Base-by-base conservation (phyloP, 2,329 filamentous ascomycete species). In the Paraconiothyrium sp. region DNA sequence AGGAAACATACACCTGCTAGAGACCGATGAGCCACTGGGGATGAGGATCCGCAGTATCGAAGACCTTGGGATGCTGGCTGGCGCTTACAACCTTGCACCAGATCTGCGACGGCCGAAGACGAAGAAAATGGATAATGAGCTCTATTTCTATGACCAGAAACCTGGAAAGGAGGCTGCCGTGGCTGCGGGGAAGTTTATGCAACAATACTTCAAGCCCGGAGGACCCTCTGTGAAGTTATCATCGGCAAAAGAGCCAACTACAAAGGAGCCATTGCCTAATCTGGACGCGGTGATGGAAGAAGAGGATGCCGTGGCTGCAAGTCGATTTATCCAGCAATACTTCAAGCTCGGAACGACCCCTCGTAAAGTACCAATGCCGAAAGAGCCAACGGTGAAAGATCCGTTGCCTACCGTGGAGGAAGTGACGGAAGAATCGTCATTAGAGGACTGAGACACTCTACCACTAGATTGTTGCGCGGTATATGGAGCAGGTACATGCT, bases 81-180 rank as follows among this genome's bases (percentile, higher is more conserved):
- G 61, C 16, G 61, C 57, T 16, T 60, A 60, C 27, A 51, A 54
- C 24, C 59, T 50, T 32, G 61, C 61, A 11, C 22, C 57, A 10
- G 39, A 43, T 13, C 43, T 63, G 32, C 49, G 57, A 39, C 20
- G 54, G 24, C 57, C 57, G 41, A 39, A 7, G 13, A 27, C 5
- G 14, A 55, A 43, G 39, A 10, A 11, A 13, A 54, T 60, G 61
- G 27, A 58, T 4, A n/a, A 59, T 22, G 54, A 60, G 41, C 22
- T 63, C 11, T 63, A 60, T 27, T 60, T 63, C 35, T 63, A 54
- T 54, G 49, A 57, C 8, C 41, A 58, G 16, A 20, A 32, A n/a
- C 48, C 61, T 3, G 48, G 49, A 5, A 20, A 43, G 14, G 57
- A 58, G 8, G 47, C 34, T 13, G 49, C n/a, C n/a, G 35, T 54